Conservation (phyloP, 768 basidiomycete species). For the Lactarius sp. region DNA sequence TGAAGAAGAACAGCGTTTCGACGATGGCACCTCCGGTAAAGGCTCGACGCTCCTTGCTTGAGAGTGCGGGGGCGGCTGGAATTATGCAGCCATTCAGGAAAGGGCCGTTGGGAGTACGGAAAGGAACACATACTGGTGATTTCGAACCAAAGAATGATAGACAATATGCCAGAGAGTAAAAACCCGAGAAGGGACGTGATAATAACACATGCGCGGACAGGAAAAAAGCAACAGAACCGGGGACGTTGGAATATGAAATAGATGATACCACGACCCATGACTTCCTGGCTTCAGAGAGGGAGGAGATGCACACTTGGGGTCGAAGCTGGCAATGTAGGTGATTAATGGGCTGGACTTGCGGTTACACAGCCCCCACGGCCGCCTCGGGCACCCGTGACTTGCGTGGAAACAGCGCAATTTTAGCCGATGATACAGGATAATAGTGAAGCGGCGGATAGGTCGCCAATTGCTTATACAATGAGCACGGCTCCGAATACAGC, state of each 20-base stretch:
- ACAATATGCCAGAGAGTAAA: slow-evolving; percentile 48
- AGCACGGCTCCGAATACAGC: no score
- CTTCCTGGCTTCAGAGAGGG: not conserved
- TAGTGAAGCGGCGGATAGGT: no score
- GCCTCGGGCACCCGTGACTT: no score
- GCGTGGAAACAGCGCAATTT: no score
- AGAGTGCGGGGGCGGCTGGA: slow-evolving; percentile 22
- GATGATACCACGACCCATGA: slow-evolving; percentile 19
- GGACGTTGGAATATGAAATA: slow-evolving; percentile 24
- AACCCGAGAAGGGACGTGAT: slow-evolving; percentile 50
- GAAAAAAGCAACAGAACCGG: slow-evolving; percentile 59
- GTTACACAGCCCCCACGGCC: no score
- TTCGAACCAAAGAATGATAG: slow-evolving; percentile 58
- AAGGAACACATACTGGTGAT: slow-evolving; percentile 45
- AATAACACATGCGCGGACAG: slow-evolving; percentile 57
- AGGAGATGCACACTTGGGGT: not conserved
- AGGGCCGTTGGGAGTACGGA: slow-evolving; percentile 30
- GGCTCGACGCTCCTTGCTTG: slow-evolving; percentile 34
- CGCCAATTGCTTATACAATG: no score
- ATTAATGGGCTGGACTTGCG: no score
- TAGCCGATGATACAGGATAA: no score
- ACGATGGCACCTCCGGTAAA: slow-evolving; percentile 50
- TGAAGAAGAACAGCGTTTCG: slow-evolving; percentile 48
- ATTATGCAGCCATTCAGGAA: slow-evolving; percentile 28
- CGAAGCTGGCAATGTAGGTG: no score